Base-by-base conservation (phyloP, 768 basidiomycete genomes). In the Phlebiopsis flavidoalba region DNA sequence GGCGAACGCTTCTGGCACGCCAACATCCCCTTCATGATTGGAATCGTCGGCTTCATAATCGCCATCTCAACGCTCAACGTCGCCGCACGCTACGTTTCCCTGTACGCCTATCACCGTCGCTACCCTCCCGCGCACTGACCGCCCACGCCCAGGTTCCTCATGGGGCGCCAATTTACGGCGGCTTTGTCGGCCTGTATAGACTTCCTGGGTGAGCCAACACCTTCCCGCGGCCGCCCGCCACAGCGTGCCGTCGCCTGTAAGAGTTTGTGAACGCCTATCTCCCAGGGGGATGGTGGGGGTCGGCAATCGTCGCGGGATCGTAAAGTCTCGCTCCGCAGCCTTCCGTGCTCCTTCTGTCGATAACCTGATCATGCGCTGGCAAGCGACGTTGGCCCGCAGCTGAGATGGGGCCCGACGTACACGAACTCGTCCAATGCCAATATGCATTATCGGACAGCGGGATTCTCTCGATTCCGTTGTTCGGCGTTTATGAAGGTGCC, bases 221-320 rank as follows among this genome's bases (percentile, higher is more conserved):
- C 11, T 78, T 96, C 73, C 83, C 91, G 35, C 82, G 84, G 15
- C 86, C 93, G 36, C 81, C 91, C 3, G 85, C 88, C 19, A 95
- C n/a, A 95, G 73, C 86, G 93, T 5, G 89, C 93, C 0, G 88
- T 94, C 10, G 88, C 88, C 5, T n/a, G 77, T 96, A 45, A n/a
- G 93, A 91, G 0, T 73, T 92, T 63, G 83, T 93, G 66, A 93
- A 95, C 70, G 83, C 87, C 33, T 83, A n/a, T 91, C 66, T 87
- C 88, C 3, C 86, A 91, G 67, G n/a, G n/a, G n/a, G n/a, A n/a
- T n/a, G n/a, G n/a, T n/a, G n/a, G n/a, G n/a, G n/a, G 76, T 91
- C 1, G 94, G 94, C 1, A 95, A 95, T n/a, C 72, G 80, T 96
- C 35, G 75, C 85, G 43, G 94, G 94, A 65, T 87, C 91, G 37